Conservation (phyloP, 768 basidiomycete species). For the Podaxis sp. region DNA sequence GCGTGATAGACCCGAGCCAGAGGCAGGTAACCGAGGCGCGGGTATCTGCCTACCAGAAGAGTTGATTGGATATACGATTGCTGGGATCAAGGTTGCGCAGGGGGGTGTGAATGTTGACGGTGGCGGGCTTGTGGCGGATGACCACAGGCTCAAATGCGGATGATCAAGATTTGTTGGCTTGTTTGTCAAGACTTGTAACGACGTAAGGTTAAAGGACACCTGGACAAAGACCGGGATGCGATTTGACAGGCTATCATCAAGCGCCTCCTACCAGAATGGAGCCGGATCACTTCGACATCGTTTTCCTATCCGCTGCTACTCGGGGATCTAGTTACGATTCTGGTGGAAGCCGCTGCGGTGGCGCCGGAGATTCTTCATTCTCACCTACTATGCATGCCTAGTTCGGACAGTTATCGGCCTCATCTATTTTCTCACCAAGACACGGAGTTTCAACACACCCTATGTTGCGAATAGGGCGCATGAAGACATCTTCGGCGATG, state of each 20-base stretch:
- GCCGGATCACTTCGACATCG: constrained; percentile 76
- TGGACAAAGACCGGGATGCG: constrained; percentile 74
- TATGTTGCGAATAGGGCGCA: constrained; percentile 49
- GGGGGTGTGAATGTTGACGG: constrained; percentile 51
- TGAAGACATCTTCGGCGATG: constrained; percentile 76
- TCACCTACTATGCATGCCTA: constrained; percentile 89
- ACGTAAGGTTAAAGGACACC: constrained; percentile 69
- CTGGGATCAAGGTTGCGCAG: constrained; percentile 75
- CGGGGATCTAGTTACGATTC: constrained; percentile 85
- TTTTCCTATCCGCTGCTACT: constrained; percentile 85
- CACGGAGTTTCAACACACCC: constrained; percentile 49
- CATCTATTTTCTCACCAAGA: constrained; percentile 78
- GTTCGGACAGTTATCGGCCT: constrained; percentile 84
- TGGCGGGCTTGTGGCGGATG: constrained; percentile 63
- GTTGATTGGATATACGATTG: constrained; percentile 84
- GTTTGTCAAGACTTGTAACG: constrained; percentile 62
- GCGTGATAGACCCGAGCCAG: constrained; percentile 72
- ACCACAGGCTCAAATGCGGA: constrained; percentile 69
- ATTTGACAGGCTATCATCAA: constrained; percentile 87
- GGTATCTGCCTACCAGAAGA: constrained; percentile 93
- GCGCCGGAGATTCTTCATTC: constrained; percentile 87
- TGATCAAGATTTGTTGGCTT: constrained; percentile 78
- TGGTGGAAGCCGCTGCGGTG: constrained; percentile 88
- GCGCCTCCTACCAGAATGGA: constrained; percentile 89
- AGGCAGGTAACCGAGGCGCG: constrained; percentile 69